Evolutionary conservation across 345 rosid genomes (phyloP).

Genomic region (Rhodomyrtus tomentosa): DNA sequence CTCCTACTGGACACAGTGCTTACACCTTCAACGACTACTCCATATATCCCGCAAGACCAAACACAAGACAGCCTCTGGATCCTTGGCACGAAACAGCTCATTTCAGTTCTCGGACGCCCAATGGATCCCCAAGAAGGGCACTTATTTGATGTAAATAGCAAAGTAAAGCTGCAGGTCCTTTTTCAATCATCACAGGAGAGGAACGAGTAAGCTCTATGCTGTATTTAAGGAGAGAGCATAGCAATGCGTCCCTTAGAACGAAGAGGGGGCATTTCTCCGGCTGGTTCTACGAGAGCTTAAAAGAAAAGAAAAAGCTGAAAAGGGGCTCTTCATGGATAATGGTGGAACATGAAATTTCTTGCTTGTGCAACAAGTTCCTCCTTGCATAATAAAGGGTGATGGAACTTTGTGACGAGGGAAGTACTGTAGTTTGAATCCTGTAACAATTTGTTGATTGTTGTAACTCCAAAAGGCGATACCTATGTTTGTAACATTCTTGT

Average conservation of each 20-base stretch:
- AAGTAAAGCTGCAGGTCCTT: background rate
- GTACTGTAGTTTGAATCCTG: background rate
- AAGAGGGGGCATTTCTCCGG: background rate
- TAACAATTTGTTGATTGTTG: background rate
- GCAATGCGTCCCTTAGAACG: background rate
- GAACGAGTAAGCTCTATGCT: background rate
- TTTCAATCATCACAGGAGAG: background rate
- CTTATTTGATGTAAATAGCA: background rate
- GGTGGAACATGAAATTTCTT: background rate
- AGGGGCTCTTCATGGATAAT: background rate
- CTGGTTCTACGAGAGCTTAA: background rate
- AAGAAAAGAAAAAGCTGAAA: background rate
- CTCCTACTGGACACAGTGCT: slow-evolving; percentile 35
- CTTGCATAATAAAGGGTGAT: background rate
- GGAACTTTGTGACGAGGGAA: background rate
- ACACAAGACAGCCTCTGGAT: background rate
- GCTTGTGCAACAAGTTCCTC: background rate
- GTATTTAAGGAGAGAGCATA: background rate
- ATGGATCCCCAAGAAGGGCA: slow-evolving; percentile 3
- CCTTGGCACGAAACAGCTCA: background rate
- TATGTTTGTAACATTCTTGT: background rate
- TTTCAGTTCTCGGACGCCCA: slow-evolving; percentile 2
- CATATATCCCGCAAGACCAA: slow-evolving; percentile 18
- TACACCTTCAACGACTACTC: slow-evolving; percentile 44
- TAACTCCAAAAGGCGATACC: background rate